Base-by-base conservation (phyloP, 164 flowering plant genomes). In the Magnolia sinica region DNA sequence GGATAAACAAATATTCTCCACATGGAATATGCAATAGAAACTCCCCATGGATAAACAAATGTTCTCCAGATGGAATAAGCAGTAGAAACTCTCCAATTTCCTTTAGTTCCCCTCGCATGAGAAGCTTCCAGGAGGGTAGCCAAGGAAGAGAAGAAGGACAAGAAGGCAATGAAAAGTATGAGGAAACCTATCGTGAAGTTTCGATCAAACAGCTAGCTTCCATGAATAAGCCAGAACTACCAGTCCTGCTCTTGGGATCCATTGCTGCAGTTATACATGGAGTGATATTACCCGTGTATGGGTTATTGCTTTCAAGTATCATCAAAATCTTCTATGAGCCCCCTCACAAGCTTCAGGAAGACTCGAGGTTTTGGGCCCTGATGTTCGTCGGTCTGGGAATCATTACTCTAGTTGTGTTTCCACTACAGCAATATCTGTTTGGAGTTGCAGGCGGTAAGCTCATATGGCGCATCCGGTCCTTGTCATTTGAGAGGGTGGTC, bases 391-490 rank as follows among this genome's bases (percentile, higher is more conserved):
- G 79, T 7, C 65, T 87, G 13, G 94, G 91, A 1, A 13, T 69
- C 7, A 3, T 78, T 50, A n/a, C 70, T 23, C 27, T 86, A 0
- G 31, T 87, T 63, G 80, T 76, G 8, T 24, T 79, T 37, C 90
- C 92, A 6, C 2, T 84, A 2, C 92, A 90, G 68, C 85, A 84
- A 49, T 90, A 70, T 79, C 76, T 88, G 68, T 91, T 91, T 52
- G 92, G 91, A 72, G 64, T 91, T 76, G 92, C 94, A 0, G 94
- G 94, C 50, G 90, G 87, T 1, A 88, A 84, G 68, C 81, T 90
- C 72, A 87, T 92, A 1, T 71, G 79, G 61, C 76, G 96, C 51
- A 87, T 90, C 18, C 87, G 94, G 50, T 78, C 90, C 65, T 55
- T 88, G 84, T 82, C 88, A 23, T 90, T 91, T 51, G 77, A 82